Conservation (phyloP, 768 basidiomycete species). For the Rhodotorula babjevae region DNA sequence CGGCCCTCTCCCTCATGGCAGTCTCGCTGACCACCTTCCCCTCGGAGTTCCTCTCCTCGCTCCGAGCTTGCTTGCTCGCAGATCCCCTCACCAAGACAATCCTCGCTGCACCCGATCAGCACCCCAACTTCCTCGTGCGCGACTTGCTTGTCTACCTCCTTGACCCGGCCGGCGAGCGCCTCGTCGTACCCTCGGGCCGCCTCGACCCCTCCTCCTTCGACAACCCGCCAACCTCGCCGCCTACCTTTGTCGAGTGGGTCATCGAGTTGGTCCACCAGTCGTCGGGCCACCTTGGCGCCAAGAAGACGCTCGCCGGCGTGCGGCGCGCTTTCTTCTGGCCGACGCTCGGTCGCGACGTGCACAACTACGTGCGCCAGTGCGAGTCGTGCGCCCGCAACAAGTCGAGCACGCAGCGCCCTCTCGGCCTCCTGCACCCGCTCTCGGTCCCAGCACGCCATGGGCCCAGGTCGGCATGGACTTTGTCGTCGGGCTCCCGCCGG, state of each 20-base stretch:
- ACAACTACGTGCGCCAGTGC: constrained; percentile 4
- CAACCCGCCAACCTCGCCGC: background rate
- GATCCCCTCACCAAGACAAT: too few relatives aligned
- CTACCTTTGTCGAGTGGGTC: background rate
- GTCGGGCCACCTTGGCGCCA: constrained; percentile 8
- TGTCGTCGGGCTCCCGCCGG: background rate
- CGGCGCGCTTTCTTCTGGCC: constrained; percentile 15
- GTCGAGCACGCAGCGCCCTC: background rate
- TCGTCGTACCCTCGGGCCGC: background rate
- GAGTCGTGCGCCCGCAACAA: constrained; percentile 15
- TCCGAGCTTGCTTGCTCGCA: too few relatives aligned
- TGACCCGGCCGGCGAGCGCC: background rate
- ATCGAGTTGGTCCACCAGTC: background rate
- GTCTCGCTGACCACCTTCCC: background rate
- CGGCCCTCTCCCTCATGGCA: background rate
- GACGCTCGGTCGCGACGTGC: constrained; percentile 1
- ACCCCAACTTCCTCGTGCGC: background rate
- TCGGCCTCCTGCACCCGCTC: constrained; percentile 14
- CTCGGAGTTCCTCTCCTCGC: background rate
- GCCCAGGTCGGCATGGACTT: constrained; percentile 1
- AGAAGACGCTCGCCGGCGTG: background rate
- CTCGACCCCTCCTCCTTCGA: background rate
- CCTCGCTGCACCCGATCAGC: too few relatives aligned
- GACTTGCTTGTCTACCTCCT: background rate
- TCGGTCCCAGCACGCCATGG: background rate